Evolutionary conservation across 768 basidiomycete genomes (phyloP).

Genomic region (Suillus tomentosus): DNA sequence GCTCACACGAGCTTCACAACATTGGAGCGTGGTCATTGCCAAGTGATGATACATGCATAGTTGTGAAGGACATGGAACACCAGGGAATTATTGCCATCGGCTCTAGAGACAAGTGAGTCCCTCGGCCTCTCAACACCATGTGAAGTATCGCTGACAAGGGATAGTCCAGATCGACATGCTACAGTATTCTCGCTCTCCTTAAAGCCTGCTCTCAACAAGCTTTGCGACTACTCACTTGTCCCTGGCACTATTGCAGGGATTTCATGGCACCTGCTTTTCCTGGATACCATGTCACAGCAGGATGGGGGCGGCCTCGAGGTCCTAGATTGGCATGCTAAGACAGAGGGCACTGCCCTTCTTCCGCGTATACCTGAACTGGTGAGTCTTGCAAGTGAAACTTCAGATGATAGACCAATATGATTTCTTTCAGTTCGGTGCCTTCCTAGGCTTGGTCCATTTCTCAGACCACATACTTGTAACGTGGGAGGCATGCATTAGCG

Average conservation of each 20-base stretch:
- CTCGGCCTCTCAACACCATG: neutral
- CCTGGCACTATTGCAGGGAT: slow-evolving; percentile 25
- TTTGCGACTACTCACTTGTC: slow-evolving; percentile 26
- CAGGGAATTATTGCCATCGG: slow-evolving; percentile 24
- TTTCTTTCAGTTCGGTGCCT: slow-evolving; percentile 23
- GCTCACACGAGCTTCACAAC: slow-evolving; percentile 19
- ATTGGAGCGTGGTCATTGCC: slow-evolving; percentile 23
- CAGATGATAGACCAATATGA: neutral
- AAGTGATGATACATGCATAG: slow-evolving; percentile 20
- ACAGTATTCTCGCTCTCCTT: slow-evolving; percentile 23
- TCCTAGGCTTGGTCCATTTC: slow-evolving; percentile 29
- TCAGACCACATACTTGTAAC: slow-evolving; percentile 24
- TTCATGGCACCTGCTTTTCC: slow-evolving; percentile 24
- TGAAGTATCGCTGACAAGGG: neutral
- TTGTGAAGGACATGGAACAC: slow-evolving; percentile 20
- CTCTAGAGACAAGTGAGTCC: slow-evolving; percentile 18
- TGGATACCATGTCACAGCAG: slow-evolving; percentile 24
- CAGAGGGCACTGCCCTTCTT: slow-evolving; percentile 27
- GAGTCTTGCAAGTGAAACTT: slow-evolving; percentile 8
- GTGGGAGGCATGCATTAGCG: slow-evolving; percentile 31
- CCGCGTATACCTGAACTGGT: slow-evolving; percentile 24
- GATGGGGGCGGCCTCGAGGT: slow-evolving; percentile 26
- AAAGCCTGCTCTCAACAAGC: slow-evolving; percentile 21
- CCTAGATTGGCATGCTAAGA: slow-evolving; percentile 26
- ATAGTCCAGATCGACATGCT: slow-evolving; percentile 19